Evolutionary conservation across 1,284 basidiomycete genomes (phyloP).

Genomic region (Leccinum subrobustum): DNA sequence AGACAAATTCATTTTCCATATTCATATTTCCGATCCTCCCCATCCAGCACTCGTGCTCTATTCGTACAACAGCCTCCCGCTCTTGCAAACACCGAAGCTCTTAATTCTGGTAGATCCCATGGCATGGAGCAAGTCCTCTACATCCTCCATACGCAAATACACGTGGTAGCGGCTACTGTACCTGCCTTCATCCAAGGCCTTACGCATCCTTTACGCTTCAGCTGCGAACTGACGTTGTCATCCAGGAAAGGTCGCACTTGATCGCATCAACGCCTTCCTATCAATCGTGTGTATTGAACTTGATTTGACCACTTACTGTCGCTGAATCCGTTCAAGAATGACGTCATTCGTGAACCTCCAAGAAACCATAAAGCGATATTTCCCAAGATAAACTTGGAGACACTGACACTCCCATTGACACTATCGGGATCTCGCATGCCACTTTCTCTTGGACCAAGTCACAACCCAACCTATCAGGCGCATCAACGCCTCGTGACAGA

Average conservation of each 20-base stretch:
- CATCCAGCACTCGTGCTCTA: slow-evolving; percentile 40
- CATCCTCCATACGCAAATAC: slow-evolving; percentile 24
- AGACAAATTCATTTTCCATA: slow-evolving; percentile 52
- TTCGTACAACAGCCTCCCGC: slow-evolving; percentile 49
- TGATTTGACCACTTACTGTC: background rate
- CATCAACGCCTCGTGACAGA: slow-evolving; percentile 25
- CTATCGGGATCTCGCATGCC: slow-evolving; percentile 36
- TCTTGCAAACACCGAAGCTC: slow-evolving; percentile 47
- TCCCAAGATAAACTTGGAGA: background rate
- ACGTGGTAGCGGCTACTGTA: slow-evolving; percentile 21
- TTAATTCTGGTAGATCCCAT: slow-evolving; percentile 87
- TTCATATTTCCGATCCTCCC: slow-evolving; percentile 39
- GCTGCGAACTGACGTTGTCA: background rate
- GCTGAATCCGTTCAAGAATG: slow-evolving; percentile 5
- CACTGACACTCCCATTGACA: background rate
- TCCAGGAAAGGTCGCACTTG: slow-evolving; percentile 10
- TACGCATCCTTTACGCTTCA: background rate
- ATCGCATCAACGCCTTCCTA: slow-evolving; percentile 23
- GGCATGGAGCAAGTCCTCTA: slow-evolving; percentile 72
- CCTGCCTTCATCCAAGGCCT: slow-evolving; percentile 29
- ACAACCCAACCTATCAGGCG: slow-evolving; percentile 2
- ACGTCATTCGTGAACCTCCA: background rate
- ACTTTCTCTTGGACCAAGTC: slow-evolving; percentile 33
- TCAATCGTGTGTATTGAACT: slow-evolving; percentile 1
- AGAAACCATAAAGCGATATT: background rate